A percentile compares a stretch with the other conserved stretches of the same genome.
Evolutionary conservation across 1,139 yeast genomes (phyloP).

Genomic region (Sugiyamaella japonica): DNA sequence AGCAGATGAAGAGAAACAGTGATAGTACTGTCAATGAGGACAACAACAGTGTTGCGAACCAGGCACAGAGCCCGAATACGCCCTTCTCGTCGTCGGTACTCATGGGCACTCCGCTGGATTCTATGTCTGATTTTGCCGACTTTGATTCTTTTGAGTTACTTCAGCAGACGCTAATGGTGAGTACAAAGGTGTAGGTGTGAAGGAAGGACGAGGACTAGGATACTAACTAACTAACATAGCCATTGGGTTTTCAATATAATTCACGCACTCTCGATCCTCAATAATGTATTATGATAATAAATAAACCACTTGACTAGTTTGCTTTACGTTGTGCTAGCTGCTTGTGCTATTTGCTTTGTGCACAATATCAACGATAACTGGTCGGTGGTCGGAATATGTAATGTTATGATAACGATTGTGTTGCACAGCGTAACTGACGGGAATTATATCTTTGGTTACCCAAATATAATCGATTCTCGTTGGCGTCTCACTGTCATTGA

Average conservation of each 20-base stretch:
- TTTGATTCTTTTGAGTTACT: constrained; percentile 21
- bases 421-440: constrained; percentile 47
- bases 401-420: constrained; percentile 49
- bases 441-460: constrained; percentile 36
- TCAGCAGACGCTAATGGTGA: constrained; percentile 18
- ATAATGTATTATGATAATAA: not conserved
- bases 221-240: constrained; percentile 4
- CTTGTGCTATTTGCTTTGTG: too few relatives aligned
- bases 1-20: constrained; percentile 12
- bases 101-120: constrained; percentile 13
- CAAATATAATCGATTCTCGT: constrained; percentile 55
- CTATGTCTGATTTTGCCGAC: constrained; percentile 19
- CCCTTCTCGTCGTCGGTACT: constrained; percentile 11
- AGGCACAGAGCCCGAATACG: not conserved
- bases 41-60: not conserved
- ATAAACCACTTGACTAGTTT: not conserved
- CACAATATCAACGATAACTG: constrained; percentile 49
- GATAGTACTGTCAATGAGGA: not conserved
- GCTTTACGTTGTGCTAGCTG: too few relatives aligned
- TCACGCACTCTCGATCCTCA: not conserved
- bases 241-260: constrained; percentile 10
- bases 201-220: too few relatives aligned
- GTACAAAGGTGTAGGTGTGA: too few relatives aligned
- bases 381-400: constrained; percentile 57
- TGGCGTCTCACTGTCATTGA: constrained; percentile 37